phyloP scores from a whole-genome alignment of 192 early-diverging fungal species.

The Coemansia sp. region DNA sequence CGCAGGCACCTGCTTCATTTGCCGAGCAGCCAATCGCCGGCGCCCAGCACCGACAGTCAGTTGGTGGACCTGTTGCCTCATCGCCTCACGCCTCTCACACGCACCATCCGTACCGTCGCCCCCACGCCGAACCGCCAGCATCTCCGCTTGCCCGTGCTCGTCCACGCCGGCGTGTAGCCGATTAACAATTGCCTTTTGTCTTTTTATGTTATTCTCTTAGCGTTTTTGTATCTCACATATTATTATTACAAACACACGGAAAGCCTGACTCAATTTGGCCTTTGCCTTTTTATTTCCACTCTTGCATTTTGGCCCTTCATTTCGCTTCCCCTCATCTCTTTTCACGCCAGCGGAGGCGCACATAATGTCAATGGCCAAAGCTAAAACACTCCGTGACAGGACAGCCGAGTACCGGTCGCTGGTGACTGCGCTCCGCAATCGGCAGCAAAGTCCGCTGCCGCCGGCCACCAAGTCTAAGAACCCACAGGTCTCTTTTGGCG shows the following conservation, averaged over 20 bases:
- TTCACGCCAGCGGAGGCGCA: not conserved
- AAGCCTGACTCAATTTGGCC: no score
- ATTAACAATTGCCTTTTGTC: not conserved
- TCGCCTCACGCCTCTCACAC: slow-evolving; percentile 8
- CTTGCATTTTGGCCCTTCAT: not conserved
- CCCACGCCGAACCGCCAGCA: slow-evolving; percentile 27
- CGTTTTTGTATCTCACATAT: slow-evolving; percentile 5
- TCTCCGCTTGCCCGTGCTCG: not conserved
- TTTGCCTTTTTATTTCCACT: not conserved
- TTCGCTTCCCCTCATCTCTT: not conserved
- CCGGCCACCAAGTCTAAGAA: slow-evolving; percentile 2
- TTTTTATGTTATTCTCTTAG: not conserved
- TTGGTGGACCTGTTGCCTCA: slow-evolving; percentile 27
- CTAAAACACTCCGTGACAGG: slow-evolving; percentile 63
- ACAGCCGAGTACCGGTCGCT: slow-evolving; percentile 85
- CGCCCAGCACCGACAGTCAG: slow-evolving; percentile 9
- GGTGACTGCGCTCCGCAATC: slow-evolving; percentile 67
- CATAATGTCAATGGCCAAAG: slow-evolving; percentile 24
- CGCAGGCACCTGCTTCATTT: no score
- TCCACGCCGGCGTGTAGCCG: not conserved
- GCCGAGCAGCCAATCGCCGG: not conserved
- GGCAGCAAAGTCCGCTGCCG: slow-evolving; percentile 30
- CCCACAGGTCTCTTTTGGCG: slow-evolving; percentile 51
- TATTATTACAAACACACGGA: no score
- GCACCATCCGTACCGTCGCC: slow-evolving; percentile 30